A percentile compares a stretch with the other conserved stretches of the same genome.
Evolutionary conservation across 1,284 basidiomycete species (phyloP).

Genomic region (Rhodotorula sp.): DNA sequence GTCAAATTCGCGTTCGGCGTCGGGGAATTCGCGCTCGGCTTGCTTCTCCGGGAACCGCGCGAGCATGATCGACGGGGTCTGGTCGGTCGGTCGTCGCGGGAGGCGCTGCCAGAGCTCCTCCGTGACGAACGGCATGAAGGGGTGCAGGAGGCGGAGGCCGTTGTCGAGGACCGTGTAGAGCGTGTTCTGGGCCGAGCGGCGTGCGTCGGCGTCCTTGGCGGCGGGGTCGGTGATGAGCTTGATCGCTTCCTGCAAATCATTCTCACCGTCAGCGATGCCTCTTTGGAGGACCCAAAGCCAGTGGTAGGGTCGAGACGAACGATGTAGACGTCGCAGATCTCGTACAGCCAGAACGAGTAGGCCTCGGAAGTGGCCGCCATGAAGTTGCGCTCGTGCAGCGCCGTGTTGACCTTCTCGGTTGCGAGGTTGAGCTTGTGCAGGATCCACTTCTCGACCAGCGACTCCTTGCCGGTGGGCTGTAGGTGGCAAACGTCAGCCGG

Average conservation of each 20-base stretch:
- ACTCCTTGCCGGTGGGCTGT: constrained; percentile 83
- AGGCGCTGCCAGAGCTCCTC: constrained; percentile 98
- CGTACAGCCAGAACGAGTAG: constrained; percentile 97
- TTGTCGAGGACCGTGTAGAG: constrained; percentile 91
- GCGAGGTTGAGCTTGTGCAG: constrained; percentile 89
- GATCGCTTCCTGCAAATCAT: constrained; percentile 27
- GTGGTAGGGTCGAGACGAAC: constrained; percentile 51
- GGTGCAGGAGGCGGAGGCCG: constrained; percentile 86
- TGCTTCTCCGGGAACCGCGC: constrained; percentile 74
- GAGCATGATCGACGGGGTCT: constrained; percentile 84
- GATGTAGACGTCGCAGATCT: constrained; percentile 98
- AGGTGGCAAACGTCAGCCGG: neutral
- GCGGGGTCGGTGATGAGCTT: constrained; percentile 34
- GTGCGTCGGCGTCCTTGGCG: constrained; percentile 71
- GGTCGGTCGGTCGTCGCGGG: constrained; percentile 76
- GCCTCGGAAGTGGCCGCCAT: constrained; percentile 81
- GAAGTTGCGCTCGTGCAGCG: constrained; percentile 81
- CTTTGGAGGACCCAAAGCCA: constrained; percentile 44
- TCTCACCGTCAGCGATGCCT: neutral
- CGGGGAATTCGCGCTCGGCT: constrained; percentile 62
- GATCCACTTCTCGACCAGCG: constrained; percentile 92
- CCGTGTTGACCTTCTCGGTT: constrained; percentile 69
- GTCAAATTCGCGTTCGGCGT: constrained; percentile 82
- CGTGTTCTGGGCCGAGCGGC: constrained; percentile 88
- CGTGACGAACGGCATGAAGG: constrained; percentile 99